Base-by-base conservation (phyloP, 2,329 filamentous ascomycete genomes). In the Fusarium buharicum region DNA sequence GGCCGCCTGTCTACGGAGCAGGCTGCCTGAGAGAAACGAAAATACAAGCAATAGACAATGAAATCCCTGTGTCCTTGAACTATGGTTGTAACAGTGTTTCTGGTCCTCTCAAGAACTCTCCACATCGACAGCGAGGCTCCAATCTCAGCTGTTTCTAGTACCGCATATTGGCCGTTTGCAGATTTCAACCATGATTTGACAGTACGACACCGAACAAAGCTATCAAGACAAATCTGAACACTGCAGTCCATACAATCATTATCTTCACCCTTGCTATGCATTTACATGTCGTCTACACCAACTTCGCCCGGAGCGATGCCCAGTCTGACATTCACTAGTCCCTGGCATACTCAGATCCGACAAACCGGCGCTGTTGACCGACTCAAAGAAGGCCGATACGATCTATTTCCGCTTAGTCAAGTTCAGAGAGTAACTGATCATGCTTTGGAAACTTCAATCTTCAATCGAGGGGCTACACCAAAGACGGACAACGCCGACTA, bases 271-370 rank as follows among this genome's bases (percentile, higher is more conserved):
- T 47, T 51, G 46, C 41, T 44, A 56, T 57, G 52, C 38, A 44
- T 44, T 13, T 31, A 51, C 48, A 59, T 56, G 52, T 41, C 47
- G 36, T 41, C 56, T 31, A 51, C 56, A 59, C 47, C 52, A 45
- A 51, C 33, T 24, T 48, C 44, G 24, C 37, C 50, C 22, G 49
- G 49, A 33, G 39, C 49, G 18, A 22, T 34, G 43, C 31, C 54
- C 4, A 20, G 34, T 36, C 33, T 59, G 50, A 30, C 50, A 28
- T 44, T 46, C 20, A 38, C 33, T 34, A 18, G 34, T 38, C 28
- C 55, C 33, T 62, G 59, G 59, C 49, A 62, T 28, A 43, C 51
- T 17, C 55, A 50, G 27, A 48, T 59, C 10, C 59, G 55, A 28
- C 36, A 27, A 18, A 62, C 59, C n/a, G 27, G 39, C n/a, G 59